A percentile compares a stretch with the other conserved stretches of the same genome.
Conservation (phyloP, 768 basidiomycete species). For the Russula vinacea region DNA sequence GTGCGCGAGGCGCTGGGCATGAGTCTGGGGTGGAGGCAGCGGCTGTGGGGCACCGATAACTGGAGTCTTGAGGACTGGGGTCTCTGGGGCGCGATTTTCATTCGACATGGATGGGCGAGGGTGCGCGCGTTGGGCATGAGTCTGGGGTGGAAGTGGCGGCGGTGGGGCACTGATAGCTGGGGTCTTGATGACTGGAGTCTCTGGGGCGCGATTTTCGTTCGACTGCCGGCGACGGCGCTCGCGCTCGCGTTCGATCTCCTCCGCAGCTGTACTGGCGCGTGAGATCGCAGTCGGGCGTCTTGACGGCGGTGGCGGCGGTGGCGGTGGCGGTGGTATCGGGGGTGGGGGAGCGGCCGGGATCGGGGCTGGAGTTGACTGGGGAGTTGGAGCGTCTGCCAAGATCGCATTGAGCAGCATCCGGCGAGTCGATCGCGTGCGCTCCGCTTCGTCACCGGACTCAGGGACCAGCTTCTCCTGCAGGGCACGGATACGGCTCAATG, state of each 20-base stretch:
- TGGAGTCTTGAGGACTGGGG: background rate
- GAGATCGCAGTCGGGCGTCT: slow-evolving; percentile 21
- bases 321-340: background rate
- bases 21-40: background rate
- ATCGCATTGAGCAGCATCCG: slow-evolving; percentile 24
- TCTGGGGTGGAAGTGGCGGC: background rate
- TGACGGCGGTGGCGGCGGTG: background rate
- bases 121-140: slow-evolving; percentile 12
- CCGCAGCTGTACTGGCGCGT: slow-evolving; percentile 28
- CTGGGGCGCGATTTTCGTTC: slow-evolving; percentile 19
- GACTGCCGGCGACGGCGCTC: slow-evolving; percentile 28
- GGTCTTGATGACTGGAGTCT: background rate
- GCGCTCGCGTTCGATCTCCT: slow-evolving; percentile 28
- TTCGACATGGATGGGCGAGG: slow-evolving; percentile 16
- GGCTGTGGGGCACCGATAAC: background rate
- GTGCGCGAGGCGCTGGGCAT: slow-evolving; percentile 13
- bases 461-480: slow-evolving; percentile 25
- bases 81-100: slow-evolving; percentile 16
- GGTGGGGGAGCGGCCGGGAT: slow-evolving; percentile 1
- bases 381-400: slow-evolving; percentile 24
- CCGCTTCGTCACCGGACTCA: slow-evolving; percentile 30
- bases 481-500: slow-evolving; percentile 22
- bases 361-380: slow-evolving; percentile 20
- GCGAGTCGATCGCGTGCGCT: slow-evolving; percentile 19
- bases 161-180: background rate